A percentile compares a stretch with the other conserved stretches of the same genome.
Evolutionary conservation across 2,329 filamentous ascomycete species (phyloP).

Genomic region (Apiospora phragmitis): DNA sequence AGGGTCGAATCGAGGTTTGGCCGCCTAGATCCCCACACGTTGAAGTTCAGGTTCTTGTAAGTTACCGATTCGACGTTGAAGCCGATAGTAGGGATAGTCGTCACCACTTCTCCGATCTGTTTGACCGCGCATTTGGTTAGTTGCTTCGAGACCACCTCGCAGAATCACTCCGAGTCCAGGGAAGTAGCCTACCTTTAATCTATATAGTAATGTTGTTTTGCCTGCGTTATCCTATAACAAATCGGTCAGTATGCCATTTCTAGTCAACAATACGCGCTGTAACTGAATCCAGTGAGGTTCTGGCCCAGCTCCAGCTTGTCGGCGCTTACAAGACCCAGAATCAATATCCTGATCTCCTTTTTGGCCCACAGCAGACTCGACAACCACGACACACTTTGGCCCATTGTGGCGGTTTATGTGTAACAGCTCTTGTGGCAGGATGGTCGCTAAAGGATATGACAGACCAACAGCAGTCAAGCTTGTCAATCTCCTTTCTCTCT

Average conservation of each 20-base stretch:
- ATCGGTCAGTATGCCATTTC: constrained; percentile 19
- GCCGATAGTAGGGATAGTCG: constrained; percentile 97
- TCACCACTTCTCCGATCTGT: constrained; percentile 97
- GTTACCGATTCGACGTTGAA: constrained; percentile 99
- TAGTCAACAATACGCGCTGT: neutral
- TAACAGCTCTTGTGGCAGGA: neutral
- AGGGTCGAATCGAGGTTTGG: constrained; percentile 97
- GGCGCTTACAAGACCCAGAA: constrained; percentile 78
- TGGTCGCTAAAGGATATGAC: neutral
- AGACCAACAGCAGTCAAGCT: neutral
- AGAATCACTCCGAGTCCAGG: neutral
- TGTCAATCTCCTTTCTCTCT: neutral
- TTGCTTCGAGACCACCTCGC: neutral
- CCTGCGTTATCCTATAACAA: constrained; percentile 84
- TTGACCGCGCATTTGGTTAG: constrained; percentile 14
- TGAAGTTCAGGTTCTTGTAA: constrained; percentile 98
- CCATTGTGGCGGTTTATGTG: constrained; percentile 49
- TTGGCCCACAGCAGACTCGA: constrained; percentile 81
- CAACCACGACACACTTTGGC: constrained; percentile 67
- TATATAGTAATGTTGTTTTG: constrained; percentile 95
- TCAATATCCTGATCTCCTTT: constrained; percentile 97
- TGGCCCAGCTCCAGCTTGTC: neutral
- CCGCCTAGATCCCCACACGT: constrained; percentile 98
- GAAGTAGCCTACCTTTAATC: constrained; percentile 71
- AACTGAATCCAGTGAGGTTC: constrained; percentile 13